Conservation (phyloP, 257 asterid species). For the Cynanchum wilfordii region DNA sequence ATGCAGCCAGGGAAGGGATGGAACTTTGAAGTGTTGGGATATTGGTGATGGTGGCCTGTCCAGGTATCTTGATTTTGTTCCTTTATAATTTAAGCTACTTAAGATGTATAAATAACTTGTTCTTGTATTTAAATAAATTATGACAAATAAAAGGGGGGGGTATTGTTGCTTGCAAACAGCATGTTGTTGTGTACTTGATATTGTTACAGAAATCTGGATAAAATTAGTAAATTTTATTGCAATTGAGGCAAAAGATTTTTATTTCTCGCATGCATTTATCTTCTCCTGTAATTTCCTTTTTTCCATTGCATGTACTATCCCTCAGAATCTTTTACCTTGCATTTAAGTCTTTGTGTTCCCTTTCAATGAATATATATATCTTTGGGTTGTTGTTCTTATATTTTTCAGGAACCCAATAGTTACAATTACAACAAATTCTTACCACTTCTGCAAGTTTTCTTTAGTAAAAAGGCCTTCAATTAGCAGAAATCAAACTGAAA, state of each 20-base stretch:
- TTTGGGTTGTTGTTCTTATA: background rate
- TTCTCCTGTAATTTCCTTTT: background rate
- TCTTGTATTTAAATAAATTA: background rate
- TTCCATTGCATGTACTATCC: background rate
- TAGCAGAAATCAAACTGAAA: conserved; percentile 21
- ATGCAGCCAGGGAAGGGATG: conserved; percentile 85
- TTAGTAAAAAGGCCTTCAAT: conserved; percentile 29
- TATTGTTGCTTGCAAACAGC: background rate
- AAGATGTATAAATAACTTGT: background rate
- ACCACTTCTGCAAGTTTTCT: conserved; percentile 93
- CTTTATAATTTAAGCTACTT: background rate
- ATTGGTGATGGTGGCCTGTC: conserved; percentile 67
- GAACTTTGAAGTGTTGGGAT: conserved; percentile 80
- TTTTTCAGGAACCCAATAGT: conserved; percentile 52
- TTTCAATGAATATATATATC: background rate
- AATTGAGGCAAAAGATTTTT: background rate
- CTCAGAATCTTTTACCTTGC: background rate
- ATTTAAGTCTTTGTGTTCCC: background rate
- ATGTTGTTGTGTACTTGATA: background rate
- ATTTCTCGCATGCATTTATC: background rate
- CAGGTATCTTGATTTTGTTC: conserved; percentile 26
- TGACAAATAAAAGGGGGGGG: background rate
- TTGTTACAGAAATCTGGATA: background rate
- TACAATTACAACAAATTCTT: conserved; percentile 61
- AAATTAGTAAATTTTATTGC: background rate